These are phyloP conservation scores for Nakaseomyces delphensis DNA, from an alignment of 1,139 yeast genomes.

Conservation along the genomic window DNA sequence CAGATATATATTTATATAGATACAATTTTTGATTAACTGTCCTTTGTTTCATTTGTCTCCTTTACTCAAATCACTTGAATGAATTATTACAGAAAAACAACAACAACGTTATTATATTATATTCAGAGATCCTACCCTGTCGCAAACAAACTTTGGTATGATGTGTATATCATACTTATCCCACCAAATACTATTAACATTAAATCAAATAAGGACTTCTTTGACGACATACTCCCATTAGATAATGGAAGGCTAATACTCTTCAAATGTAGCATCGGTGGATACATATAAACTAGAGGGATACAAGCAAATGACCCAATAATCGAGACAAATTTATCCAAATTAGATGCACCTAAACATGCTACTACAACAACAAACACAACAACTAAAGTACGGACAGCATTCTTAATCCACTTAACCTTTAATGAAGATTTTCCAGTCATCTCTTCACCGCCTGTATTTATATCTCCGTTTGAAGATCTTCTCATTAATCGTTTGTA, in stretches of 20 bases:
- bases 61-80: too few relatives aligned
- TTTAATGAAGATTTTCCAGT: conserved; percentile 43
- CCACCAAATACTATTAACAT: conserved; percentile 48
- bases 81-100: background rate
- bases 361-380: conserved; percentile 45
- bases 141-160: conserved; percentile 44
- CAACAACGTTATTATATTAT: background rate
- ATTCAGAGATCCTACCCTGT: background rate
- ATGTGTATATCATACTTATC: conserved; percentile 55
- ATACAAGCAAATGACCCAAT: conserved; percentile 78
- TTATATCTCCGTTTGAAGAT: background rate
- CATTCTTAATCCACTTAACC: conserved; percentile 62
- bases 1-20: too few relatives aligned
- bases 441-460: background rate
- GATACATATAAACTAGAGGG: conserved; percentile 75
- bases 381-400: conserved; percentile 47
- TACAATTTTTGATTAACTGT: too few relatives aligned
- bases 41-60: too few relatives aligned
- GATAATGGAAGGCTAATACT: conserved; percentile 30
- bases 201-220: conserved; percentile 36
- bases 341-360: conserved; percentile 53
- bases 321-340: conserved; percentile 66
- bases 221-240: conserved; percentile 18
- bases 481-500: conserved; percentile 23
- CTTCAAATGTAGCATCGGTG: conserved; percentile 58